Conservation (phyloP, 345 rosid species). For the Pistacia atlantica region DNA sequence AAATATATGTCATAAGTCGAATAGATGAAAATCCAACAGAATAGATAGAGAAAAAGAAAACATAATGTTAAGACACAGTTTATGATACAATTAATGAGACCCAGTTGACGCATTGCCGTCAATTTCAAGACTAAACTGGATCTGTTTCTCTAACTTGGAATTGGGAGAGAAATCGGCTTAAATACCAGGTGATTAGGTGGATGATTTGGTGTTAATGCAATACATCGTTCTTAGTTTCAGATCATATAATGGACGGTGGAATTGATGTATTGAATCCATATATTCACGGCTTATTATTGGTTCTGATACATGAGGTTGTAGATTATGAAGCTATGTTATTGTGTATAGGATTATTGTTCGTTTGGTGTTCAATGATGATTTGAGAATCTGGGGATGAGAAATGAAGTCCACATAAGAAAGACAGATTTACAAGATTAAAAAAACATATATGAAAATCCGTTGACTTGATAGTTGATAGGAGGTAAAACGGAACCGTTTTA, state of each 20-base stretch:
- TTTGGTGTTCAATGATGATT: neutral
- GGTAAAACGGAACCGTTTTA: neutral
- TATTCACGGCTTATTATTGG: neutral
- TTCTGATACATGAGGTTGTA: no score
- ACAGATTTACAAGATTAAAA: neutral
- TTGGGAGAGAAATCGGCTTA: slow-evolving; percentile 1
- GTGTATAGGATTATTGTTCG: neutral
- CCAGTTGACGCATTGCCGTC: slow-evolving; percentile 31
- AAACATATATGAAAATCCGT: no score
- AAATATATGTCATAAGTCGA: no score
- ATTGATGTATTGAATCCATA: neutral
- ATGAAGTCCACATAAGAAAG: slow-evolving; percentile 11
- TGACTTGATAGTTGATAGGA: neutral
- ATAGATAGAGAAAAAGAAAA: no score
- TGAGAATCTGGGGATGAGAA: neutral
- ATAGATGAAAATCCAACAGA: no score
- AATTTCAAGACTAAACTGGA: slow-evolving; percentile 7
- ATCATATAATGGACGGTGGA: neutral
- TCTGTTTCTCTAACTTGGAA: slow-evolving; percentile 41
- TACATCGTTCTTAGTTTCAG: neutral
- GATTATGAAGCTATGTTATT: neutral
- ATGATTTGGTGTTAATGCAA: neutral
- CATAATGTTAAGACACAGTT: no score
- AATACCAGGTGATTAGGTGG: neutral
- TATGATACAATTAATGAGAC: slow-evolving; percentile 29